These are phyloP conservation scores for Prinsepia uniflora DNA, from an alignment of 306 rosid genomes.

Conservation along the genomic window DNA sequence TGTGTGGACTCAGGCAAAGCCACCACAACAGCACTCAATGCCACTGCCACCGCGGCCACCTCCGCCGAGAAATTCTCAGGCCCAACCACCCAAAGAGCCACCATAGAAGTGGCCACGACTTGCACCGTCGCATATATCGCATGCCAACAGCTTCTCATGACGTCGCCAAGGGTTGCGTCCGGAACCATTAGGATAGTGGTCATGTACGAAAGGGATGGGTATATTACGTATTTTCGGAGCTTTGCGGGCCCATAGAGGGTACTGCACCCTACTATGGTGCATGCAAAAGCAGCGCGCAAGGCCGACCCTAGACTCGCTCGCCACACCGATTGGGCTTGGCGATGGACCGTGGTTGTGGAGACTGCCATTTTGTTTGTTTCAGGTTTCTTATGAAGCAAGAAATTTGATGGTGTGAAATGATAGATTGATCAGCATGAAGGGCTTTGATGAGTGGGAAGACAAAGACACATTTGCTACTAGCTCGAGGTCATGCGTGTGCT, in stretches of 20 bases:
- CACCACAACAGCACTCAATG: constrained; percentile 36
- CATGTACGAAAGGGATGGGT: constrained; percentile 55
- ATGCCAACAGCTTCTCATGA: constrained; percentile 55
- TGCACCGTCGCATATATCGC: constrained; percentile 44
- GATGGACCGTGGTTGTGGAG: constrained; percentile 5
- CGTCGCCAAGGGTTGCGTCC: constrained; percentile 62
- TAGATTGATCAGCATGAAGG: background rate
- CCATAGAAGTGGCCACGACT: constrained; percentile 30
- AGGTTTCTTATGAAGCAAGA: background rate
- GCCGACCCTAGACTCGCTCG: constrained; percentile 42
- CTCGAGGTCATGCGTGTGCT: background rate
- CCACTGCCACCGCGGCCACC: constrained; percentile 42
- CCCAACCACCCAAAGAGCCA: constrained; percentile 45
- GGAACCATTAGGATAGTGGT: constrained; percentile 56
- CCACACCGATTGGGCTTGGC: constrained; percentile 31
- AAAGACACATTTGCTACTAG: background rate
- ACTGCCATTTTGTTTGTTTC: background rate
- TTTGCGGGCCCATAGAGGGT: constrained; percentile 45
- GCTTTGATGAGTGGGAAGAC: background rate
- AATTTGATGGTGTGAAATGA: background rate
- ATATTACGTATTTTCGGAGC: constrained; percentile 36
- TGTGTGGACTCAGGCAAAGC: constrained; percentile 56
- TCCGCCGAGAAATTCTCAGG: constrained; percentile 27
- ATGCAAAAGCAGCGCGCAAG: constrained; percentile 58
- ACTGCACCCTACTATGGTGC: constrained; percentile 54